Conservation (phyloP, 192 early-diverging fungal genomes). For the Thamnidium elegans region DNA sequence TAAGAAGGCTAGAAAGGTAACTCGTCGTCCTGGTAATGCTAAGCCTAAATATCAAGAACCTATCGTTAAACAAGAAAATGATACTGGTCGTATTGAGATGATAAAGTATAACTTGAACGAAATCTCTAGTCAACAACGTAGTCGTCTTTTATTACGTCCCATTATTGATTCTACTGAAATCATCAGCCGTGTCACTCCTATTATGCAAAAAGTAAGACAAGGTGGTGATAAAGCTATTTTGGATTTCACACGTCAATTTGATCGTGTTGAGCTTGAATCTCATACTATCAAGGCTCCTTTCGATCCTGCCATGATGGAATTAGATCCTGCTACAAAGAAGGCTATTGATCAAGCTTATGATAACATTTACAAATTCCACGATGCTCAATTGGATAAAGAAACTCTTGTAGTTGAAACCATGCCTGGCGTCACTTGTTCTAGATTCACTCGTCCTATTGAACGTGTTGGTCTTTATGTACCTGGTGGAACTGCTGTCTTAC, state of each 20-base stretch:
- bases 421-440: conserved; percentile 93
- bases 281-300: conserved; percentile 87
- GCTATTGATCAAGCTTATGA: conserved; percentile 96
- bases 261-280: conserved; percentile 70
- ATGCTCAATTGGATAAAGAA: conserved; percentile 77
- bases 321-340: conserved; percentile 59
- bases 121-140: conserved; percentile 49
- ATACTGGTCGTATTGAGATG: conserved; percentile 68
- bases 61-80: conserved; percentile 28
- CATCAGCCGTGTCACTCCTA: conserved; percentile 82
- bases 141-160: conserved; percentile 78
- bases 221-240: conserved; percentile 83
- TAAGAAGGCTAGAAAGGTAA: conserved; percentile 76
- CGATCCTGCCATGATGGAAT: conserved; percentile 48
- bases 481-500: conserved; percentile 95
- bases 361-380: conserved; percentile 92
- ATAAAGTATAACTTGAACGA: conserved; percentile 55
- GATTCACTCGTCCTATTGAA: conserved; percentile 94
- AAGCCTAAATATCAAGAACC: conserved; percentile 72
- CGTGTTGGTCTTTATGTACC: conserved; percentile 97
- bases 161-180: conserved; percentile 92
- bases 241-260: conserved; percentile 88
- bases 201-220: conserved; percentile 79
- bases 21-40: conserved; percentile 87
- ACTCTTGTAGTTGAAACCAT: conserved; percentile 89